Evolutionary conservation across 208 protist genomes (phyloP).

Genomic region (Wallacemonas sp.): DNA sequence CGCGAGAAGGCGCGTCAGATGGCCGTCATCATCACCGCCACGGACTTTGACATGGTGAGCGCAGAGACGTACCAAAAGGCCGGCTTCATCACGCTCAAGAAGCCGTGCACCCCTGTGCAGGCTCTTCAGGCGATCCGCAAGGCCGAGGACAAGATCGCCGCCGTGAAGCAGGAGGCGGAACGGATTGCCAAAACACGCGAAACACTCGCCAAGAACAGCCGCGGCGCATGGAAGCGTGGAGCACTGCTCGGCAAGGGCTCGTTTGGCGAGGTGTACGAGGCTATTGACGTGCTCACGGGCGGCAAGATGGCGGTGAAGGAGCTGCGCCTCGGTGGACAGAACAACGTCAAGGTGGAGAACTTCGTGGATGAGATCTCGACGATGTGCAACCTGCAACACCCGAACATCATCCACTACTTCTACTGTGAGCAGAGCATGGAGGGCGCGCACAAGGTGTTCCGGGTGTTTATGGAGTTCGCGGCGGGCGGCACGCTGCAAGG

Average conservation of each 20-base stretch:
- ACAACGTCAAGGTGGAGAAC: slow-evolving; percentile 72
- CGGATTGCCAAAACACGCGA: slow-evolving; percentile 75
- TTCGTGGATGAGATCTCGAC: slow-evolving; percentile 84
- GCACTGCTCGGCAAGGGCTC: slow-evolving; percentile 81
- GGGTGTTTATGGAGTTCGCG: slow-evolving; percentile 93
- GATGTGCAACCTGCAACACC: slow-evolving; percentile 92
- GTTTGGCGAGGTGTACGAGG: slow-evolving; percentile 89
- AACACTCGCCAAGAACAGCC: slow-evolving; percentile 82
- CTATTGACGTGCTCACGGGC: slow-evolving; percentile 78
- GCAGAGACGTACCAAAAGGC: slow-evolving; percentile 69
- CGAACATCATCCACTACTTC: slow-evolving; percentile 95
- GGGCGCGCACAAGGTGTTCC: slow-evolving; percentile 43
- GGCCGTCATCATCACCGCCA: slow-evolving; percentile 78
- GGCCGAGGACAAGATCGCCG: slow-evolving; percentile 78
- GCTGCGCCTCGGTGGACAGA: slow-evolving; percentile 53
- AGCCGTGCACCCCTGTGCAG: slow-evolving; percentile 83
- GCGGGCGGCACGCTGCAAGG: slow-evolving; percentile 77
- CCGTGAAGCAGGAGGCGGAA: slow-evolving; percentile 72
- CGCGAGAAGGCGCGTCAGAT: slow-evolving; percentile 78
- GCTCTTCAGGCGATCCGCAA: slow-evolving; percentile 65
- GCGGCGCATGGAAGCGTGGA: slow-evolving; percentile 74
- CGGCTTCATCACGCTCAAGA: slow-evolving; percentile 84
- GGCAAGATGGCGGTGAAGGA: slow-evolving; percentile 92
- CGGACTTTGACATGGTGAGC: slow-evolving; percentile 56
- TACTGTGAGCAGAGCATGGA: slow-evolving; percentile 84